Conservation (phyloP, 2,329 filamentous ascomycete genomes). For the Pestalotiopsis sp. region DNA sequence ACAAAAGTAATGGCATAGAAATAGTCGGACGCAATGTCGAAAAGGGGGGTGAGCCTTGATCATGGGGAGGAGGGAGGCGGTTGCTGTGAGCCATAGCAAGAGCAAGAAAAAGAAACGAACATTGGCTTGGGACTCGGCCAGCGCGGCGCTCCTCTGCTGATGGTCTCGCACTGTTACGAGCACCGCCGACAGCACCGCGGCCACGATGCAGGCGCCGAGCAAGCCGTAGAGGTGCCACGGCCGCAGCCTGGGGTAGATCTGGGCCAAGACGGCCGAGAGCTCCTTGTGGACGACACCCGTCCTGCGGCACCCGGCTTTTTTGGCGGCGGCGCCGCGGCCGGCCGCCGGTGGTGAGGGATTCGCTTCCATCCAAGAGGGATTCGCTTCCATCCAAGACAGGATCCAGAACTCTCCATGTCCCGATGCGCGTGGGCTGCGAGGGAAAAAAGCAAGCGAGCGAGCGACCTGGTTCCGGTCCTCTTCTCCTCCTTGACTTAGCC, state of each 20-base stretch:
- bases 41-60: too few relatives aligned
- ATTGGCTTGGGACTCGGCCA: not conserved
- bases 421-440: not conserved
- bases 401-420: not conserved
- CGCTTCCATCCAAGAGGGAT: not conserved
- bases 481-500: not conserved
- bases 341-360: not conserved
- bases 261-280: not conserved
- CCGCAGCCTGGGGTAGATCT: slow-evolving; percentile 7
- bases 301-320: not conserved
- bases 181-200: slow-evolving; percentile 16
- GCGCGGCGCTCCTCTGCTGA: slow-evolving; percentile 2
- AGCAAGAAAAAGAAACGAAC: not conserved
- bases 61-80: too few relatives aligned
- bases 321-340: not conserved
- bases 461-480: not conserved
- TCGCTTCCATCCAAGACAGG: not conserved
- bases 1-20: too few relatives aligned
- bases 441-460: not conserved
- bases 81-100: too few relatives aligned
- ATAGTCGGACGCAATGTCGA: too few relatives aligned
- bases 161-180: slow-evolving; percentile 17
- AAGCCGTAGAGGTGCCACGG: slow-evolving; percentile 17
- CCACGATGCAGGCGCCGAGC: slow-evolving; percentile 10
- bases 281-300: not conserved